Conservation (phyloP, 768 basidiomycete species). For the Leccinum truebloodii region DNA sequence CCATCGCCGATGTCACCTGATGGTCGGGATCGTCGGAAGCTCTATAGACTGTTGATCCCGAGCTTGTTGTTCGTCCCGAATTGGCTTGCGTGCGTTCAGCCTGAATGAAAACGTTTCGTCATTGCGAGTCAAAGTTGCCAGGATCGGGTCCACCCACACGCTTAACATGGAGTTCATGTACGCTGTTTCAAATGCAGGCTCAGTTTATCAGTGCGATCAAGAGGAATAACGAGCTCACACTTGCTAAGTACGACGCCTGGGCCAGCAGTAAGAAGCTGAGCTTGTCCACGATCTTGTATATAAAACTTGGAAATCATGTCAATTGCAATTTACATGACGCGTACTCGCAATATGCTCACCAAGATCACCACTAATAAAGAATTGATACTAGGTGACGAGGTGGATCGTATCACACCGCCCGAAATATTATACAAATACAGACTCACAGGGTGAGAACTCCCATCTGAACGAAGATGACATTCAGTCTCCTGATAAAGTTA, state of each 20-base stretch:
- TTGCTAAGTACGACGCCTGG: constrained; percentile 21
- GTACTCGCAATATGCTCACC: constrained; percentile 8
- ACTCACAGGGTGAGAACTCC: constrained; percentile 22
- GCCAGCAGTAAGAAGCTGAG: constrained; percentile 7
- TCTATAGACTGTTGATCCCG: not conserved
- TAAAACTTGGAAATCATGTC: constrained; percentile 16
- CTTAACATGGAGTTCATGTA: constrained; percentile 27
- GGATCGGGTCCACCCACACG: constrained; percentile 18
- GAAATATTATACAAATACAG: not conserved
- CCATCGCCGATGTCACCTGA: not conserved
- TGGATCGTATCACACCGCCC: not conserved
- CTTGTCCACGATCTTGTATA: constrained; percentile 3
- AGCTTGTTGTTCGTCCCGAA: constrained; percentile 19
- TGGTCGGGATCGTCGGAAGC: not conserved
- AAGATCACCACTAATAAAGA: constrained; percentile 8
- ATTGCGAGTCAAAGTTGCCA: not conserved
- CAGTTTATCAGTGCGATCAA: not conserved
- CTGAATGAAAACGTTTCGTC: not conserved
- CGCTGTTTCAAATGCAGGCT: constrained; percentile 7
- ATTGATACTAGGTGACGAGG: constrained; percentile 6
- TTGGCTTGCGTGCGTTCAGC: constrained; percentile 18
- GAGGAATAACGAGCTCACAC: constrained; percentile 5
- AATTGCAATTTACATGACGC: not conserved
- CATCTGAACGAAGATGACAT: constrained; percentile 20
- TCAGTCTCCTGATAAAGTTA: constrained; percentile 16